phyloP scores from a whole-genome alignment of 2,329 filamentous ascomycete species.

The Rhynchosporium agropyri region DNA sequence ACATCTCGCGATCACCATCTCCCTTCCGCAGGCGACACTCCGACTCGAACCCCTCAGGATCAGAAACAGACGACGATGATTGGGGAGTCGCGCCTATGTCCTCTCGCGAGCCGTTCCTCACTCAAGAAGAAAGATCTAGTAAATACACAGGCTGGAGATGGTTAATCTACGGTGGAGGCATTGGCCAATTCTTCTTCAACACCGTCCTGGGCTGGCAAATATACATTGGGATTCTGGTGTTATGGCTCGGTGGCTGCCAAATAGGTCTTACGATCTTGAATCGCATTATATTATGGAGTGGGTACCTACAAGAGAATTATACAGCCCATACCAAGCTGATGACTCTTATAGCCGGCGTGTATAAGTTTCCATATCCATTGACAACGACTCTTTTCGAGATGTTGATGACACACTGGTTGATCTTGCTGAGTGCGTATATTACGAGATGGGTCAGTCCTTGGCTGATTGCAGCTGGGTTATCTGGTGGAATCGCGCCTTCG shows the following conservation, averaged over 20 bases:
- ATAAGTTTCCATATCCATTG: slow-evolving; percentile 56
- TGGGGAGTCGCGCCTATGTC: slow-evolving; percentile 44
- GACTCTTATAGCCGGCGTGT: slow-evolving; percentile 47
- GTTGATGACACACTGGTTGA: slow-evolving; percentile 51
- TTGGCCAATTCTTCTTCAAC: slow-evolving; percentile 52
- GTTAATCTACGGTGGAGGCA: slow-evolving; percentile 46
- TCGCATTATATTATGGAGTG: slow-evolving; percentile 52
- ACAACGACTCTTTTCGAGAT: slow-evolving; percentile 54
- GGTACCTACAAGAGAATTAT: slow-evolving; percentile 40
- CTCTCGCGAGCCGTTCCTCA: slow-evolving; percentile 42
- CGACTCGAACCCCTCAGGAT: slow-evolving; percentile 42
- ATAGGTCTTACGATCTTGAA: slow-evolving; percentile 54
- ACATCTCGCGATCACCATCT: slow-evolving; percentile 48
- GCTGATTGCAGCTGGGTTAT: slow-evolving; percentile 44
- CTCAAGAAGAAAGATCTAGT: slow-evolving; percentile 28
- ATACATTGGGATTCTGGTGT: slow-evolving; percentile 50
- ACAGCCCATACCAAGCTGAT: slow-evolving; percentile 40
- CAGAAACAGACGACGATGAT: slow-evolving; percentile 52
- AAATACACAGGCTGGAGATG: slow-evolving; percentile 42
- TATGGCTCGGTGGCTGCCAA: slow-evolving; percentile 51
- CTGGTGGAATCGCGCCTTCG: slow-evolving; percentile 48
- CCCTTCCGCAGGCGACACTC: slow-evolving; percentile 49
- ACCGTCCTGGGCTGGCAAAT: slow-evolving; percentile 51
- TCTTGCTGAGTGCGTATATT: slow-evolving; percentile 51
- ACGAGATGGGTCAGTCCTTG: slow-evolving; percentile 49